phyloP scores from a whole-genome alignment of 1,139 yeast genomes.

The Blastobotrys capitulatus region DNA sequence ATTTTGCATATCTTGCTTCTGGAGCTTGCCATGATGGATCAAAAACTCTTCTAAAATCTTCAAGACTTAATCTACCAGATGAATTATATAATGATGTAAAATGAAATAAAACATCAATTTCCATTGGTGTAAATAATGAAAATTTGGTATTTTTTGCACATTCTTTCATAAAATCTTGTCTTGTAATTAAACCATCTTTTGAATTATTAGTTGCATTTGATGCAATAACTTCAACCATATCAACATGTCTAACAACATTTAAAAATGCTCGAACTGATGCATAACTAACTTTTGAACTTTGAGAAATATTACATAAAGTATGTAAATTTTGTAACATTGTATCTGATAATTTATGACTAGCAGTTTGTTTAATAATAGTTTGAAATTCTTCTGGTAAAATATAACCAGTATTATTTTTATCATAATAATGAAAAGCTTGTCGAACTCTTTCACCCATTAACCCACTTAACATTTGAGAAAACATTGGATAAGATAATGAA shows the following conservation, averaged over 20 bases:
- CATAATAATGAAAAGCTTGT: slow-evolving; percentile 40
- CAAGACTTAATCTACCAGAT: slow-evolving; percentile 35
- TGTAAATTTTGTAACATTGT: slow-evolving; percentile 35
- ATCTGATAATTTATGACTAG: slow-evolving; percentile 40
- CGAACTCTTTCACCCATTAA: slow-evolving; percentile 43
- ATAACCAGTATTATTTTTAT: slow-evolving; percentile 35
- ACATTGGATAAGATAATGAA: slow-evolving; percentile 38
- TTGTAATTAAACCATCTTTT: slow-evolving; percentile 36
- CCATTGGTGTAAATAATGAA: slow-evolving; percentile 41
- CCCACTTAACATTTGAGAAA: slow-evolving; percentile 42
- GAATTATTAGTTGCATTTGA: slow-evolving; percentile 30
- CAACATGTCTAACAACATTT: slow-evolving; percentile 39
- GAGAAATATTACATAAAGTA: slow-evolving; percentile 35
- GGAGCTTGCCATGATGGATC: slow-evolving; percentile 43
- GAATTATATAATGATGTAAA: slow-evolving; percentile 36
- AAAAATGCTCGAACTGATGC: slow-evolving; percentile 42
- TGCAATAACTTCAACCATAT: slow-evolving; percentile 39
- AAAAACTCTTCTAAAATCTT: slow-evolving; percentile 39
- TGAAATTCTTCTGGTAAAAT: slow-evolving; percentile 40
- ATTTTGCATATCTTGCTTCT: slow-evolving; percentile 31
- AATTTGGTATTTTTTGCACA: slow-evolving; percentile 39
- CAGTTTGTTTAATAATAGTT: slow-evolving; percentile 35
- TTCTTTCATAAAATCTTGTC: slow-evolving; percentile 36
- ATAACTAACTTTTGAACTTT: slow-evolving; percentile 36
- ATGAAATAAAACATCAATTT: slow-evolving; percentile 41